These are phyloP conservation scores for Candida easanensis DNA, from an alignment of 805 yeast genomes.

Conservation along the genomic window DNA sequence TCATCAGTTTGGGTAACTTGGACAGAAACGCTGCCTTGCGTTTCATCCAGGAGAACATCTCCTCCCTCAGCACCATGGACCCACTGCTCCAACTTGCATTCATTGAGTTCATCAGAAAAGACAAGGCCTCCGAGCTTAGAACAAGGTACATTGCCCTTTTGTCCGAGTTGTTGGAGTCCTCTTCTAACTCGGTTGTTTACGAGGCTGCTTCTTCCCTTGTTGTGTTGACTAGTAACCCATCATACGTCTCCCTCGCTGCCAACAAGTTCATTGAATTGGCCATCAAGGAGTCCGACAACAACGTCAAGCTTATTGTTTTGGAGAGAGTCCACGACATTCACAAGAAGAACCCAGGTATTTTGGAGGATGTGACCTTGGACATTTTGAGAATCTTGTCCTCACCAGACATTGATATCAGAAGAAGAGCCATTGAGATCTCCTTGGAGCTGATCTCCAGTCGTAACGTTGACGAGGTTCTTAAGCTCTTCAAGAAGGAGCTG, in stretches of 20 bases:
- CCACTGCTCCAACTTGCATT: slow-evolving; percentile 85
- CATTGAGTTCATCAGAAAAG: slow-evolving; percentile 87
- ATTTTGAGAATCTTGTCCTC: slow-evolving; percentile 81
- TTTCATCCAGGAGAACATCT: slow-evolving; percentile 70
- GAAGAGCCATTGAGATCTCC: slow-evolving; percentile 83
- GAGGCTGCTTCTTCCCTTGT: slow-evolving; percentile 88
- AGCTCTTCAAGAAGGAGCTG: slow-evolving; percentile 87
- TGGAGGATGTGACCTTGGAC: slow-evolving; percentile 82
- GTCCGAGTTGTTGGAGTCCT: slow-evolving; percentile 66
- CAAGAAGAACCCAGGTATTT: slow-evolving; percentile 70
- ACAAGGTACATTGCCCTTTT: slow-evolving; percentile 71
- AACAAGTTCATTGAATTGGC: slow-evolving; percentile 84
- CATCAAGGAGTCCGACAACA: slow-evolving; percentile 90
- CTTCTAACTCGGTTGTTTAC: slow-evolving; percentile 71
- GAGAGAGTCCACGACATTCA: slow-evolving; percentile 81
- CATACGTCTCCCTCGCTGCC: slow-evolving; percentile 75
- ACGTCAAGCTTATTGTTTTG: slow-evolving; percentile 87
- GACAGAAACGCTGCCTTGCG: slow-evolving; percentile 82
- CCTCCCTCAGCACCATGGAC: slow-evolving; percentile 62
- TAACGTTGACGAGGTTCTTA: slow-evolving; percentile 91
- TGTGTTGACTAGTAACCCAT: slow-evolving; percentile 57
- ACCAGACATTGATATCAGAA: slow-evolving; percentile 88
- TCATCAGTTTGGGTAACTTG: slow-evolving; percentile 77
- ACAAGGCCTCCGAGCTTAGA: slow-evolving; percentile 62
- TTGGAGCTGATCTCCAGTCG: slow-evolving; percentile 76